Percentiles rank a stretch among this genome's conserved stretches.
These are phyloP conservation scores for Exophiala mesophila DNA, from an alignment of 2,329 filamentous ascomycete species.

Conservation along the genomic window DNA sequence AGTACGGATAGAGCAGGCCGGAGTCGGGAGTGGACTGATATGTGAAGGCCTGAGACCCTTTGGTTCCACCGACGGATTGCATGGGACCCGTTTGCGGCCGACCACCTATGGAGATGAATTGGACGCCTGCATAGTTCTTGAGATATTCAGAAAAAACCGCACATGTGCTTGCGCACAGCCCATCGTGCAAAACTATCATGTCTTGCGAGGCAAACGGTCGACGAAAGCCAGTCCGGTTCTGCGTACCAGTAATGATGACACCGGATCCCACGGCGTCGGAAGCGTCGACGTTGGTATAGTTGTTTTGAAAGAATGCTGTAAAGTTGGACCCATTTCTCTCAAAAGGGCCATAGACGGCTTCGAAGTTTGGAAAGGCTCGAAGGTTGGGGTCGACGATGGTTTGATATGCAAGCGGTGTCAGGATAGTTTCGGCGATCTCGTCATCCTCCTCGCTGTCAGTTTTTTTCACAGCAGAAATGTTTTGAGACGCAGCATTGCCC, in stretches of 20 bases:
- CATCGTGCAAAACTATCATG: slow-evolving; percentile 45
- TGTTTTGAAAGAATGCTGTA: slow-evolving; percentile 54
- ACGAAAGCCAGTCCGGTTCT: slow-evolving; percentile 43
- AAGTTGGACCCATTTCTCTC: slow-evolving; percentile 49
- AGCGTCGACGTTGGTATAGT: slow-evolving; percentile 39
- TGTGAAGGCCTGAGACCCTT: slow-evolving; percentile 40
- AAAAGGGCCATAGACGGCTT: slow-evolving; percentile 38
- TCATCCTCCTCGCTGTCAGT: slow-evolving; percentile 28
- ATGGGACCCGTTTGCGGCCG: slow-evolving; percentile 51
- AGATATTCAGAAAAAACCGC: slow-evolving; percentile 54
- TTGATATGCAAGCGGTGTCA: slow-evolving; percentile 31
- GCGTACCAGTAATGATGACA: slow-evolving; percentile 46
- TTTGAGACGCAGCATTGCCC: slow-evolving; percentile 27
- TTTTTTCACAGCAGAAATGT: slow-evolving; percentile 17
- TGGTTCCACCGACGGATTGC: slow-evolving; percentile 62
- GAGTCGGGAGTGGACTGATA: neutral
- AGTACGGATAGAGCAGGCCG: neutral
- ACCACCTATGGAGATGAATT: slow-evolving; percentile 57
- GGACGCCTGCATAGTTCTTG: slow-evolving; percentile 49
- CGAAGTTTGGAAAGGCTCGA: slow-evolving; percentile 39
- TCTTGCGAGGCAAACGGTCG: slow-evolving; percentile 54
- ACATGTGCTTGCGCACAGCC: slow-evolving; percentile 56
- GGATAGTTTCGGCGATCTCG: slow-evolving; percentile 29
- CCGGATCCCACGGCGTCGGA: slow-evolving; percentile 29
- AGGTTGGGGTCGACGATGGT: slow-evolving; percentile 29